Conservation (phyloP, 2,329 filamentous ascomycete genomes). For the Alternaria sp. region DNA sequence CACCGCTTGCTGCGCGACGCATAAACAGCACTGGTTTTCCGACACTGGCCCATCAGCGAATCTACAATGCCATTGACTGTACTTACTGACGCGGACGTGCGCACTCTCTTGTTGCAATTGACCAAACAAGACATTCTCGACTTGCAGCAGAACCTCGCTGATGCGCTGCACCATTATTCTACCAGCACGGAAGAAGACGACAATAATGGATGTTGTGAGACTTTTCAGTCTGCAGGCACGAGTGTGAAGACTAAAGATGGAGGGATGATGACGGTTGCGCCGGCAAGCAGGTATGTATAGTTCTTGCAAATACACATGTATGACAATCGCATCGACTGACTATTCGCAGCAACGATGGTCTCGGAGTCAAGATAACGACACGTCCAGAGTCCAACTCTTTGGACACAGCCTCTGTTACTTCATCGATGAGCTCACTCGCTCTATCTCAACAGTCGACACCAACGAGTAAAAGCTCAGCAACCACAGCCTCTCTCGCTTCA, state of each 20-base stretch:
- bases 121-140: conserved; percentile 62
- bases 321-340: neutral
- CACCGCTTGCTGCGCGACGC: neutral
- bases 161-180: conserved; percentile 70
- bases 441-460: conserved; percentile 27
- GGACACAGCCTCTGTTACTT: conserved; percentile 42
- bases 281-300: conserved; percentile 55
- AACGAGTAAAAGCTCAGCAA: conserved; percentile 31
- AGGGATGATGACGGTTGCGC: conserved; percentile 71
- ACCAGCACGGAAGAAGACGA: conserved; percentile 64
- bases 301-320: neutral
- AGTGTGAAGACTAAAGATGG: conserved; percentile 67
- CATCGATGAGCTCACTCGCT: conserved; percentile 39
- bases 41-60: rapidly evolving
- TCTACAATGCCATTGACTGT: conserved; percentile 65
- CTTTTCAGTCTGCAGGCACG: conserved; percentile 68
- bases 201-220: conserved; percentile 62
- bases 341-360: conserved; percentile 56
- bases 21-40: neutral
- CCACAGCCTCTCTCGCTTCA: conserved; percentile 27
- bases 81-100: conserved; percentile 64
- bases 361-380: conserved; percentile 71
- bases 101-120: conserved; percentile 61
- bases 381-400: conserved; percentile 46
- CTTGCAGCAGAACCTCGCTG: conserved; percentile 64